A percentile compares a stretch with the other conserved stretches of the same genome.
phyloP scores from a whole-genome alignment of 139 green algal genomes.

The Tetradesmus lagerheimii region DNA sequence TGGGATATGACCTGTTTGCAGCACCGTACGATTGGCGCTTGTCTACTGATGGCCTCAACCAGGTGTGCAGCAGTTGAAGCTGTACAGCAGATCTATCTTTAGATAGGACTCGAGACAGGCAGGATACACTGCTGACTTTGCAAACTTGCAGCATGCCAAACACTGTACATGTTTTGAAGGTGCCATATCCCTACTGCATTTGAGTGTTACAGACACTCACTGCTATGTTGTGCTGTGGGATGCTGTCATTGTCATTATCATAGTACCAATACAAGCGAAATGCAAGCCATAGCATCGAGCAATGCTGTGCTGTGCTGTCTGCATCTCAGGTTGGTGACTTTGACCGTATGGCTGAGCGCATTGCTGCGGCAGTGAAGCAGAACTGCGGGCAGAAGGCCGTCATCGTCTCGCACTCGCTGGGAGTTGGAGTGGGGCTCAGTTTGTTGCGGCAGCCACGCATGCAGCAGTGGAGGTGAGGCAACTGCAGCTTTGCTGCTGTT shows the following conservation, averaged over 20 bases:
- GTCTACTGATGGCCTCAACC: background rate
- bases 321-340: background rate
- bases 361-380: background rate
- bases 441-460: background rate
- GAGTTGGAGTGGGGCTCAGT: background rate
- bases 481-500: too few species aligned
- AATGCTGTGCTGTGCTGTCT: too few species aligned
- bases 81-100: background rate
- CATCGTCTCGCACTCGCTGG: background rate
- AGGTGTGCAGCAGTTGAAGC: background rate
- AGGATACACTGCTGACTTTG: too few species aligned
- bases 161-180: too few species aligned
- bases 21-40: background rate
- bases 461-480: slow-evolving; percentile 4
- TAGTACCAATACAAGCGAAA: too few species aligned
- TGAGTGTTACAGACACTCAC: background rate
- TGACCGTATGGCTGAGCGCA: slow-evolving; percentile 12
- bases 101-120: too few species aligned
- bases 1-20: background rate
- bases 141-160: too few species aligned
- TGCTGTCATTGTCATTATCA: too few species aligned
- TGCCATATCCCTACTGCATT: background rate
- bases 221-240: too few species aligned
- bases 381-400: slow-evolving; percentile 8
- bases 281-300: too few species aligned